Evolutionary conservation across 140 eudicot species (phyloP), one percentile per base, ranked within the genome.

Genomic region (Cichorium intybus): DNA sequence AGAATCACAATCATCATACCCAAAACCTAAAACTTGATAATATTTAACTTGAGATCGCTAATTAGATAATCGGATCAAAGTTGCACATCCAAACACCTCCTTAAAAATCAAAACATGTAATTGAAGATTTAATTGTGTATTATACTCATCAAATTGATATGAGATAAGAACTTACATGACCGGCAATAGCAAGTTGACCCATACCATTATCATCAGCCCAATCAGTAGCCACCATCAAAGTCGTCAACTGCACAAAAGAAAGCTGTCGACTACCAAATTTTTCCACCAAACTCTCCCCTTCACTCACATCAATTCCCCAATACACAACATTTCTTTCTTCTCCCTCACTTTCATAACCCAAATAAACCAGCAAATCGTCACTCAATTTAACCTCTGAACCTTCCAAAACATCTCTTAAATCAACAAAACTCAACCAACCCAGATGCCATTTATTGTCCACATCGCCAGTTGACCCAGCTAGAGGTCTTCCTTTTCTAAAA

Each of bases 181-280:
- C 97, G 73, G 97, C 97, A 60, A 90, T 56, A 29, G 97, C 93
- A 55, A 90, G 89, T 21, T 90, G 81, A 26, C 72, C 97, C 97
- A 89, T 86, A 35, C 85, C 87, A n/a, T 52, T 21, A 14, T 71
- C 47, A 71, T 90, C 87, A 59, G 78, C 71, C 97, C 95, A 86
- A 71, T 90, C 97, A 73, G 97, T 84, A 8, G 97, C 97, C 47
- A 90, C 95, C 95, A 90, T 90, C 58, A 90, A 74, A 68, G 95
- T 90, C 79, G 88, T 86, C 79, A 81, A 53, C 72, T 90, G 93
- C 75, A 90, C 95, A 78, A 90, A 90, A 66, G 82, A 84, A 23
- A 90, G 67, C 39, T 67, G 75, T 31, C 50, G 74, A 43, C 60
- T 68, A 11, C 85, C 87, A 57, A 90, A 61, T 35, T 84, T 75